Evolutionary conservation across 352 stramenopile species (phyloP).

Genomic region (Phytophthora uliginosa): DNA sequence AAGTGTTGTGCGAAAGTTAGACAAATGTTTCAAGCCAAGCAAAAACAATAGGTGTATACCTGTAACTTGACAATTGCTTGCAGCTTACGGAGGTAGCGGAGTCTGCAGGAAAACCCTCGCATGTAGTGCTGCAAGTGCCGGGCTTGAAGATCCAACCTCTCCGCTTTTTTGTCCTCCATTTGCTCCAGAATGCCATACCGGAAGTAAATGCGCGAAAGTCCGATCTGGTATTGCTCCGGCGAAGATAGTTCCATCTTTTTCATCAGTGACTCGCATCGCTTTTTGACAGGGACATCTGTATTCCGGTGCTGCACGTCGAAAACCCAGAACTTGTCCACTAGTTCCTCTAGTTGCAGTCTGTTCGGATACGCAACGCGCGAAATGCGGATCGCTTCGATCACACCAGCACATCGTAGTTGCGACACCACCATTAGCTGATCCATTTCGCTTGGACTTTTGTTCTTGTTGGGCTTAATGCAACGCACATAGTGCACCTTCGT

Average conservation of each 20-base stretch:
- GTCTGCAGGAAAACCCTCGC: slow-evolving; percentile 67
- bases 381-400: slow-evolving; percentile 99
- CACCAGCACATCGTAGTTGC: slow-evolving; percentile 97
- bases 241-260: slow-evolving; percentile 68
- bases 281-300: slow-evolving; percentile 49
- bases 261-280: slow-evolving; percentile 70
- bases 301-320: slow-evolving; percentile 58
- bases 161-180: slow-evolving; percentile 78
- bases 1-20: slow-evolving; percentile 11
- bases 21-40: slow-evolving; percentile 7
- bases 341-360: slow-evolving; percentile 90
- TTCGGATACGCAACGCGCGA: slow-evolving; percentile 98
- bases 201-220: slow-evolving; percentile 85
- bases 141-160: slow-evolving; percentile 67
- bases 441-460: slow-evolving; percentile 91
- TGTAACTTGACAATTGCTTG: slow-evolving; percentile 84
- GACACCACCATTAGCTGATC: slow-evolving; percentile 95
- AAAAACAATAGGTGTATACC: slow-evolving; percentile 31
- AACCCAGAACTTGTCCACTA: slow-evolving; percentile 86
- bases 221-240: slow-evolving; percentile 83
- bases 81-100: slow-evolving; percentile 73
- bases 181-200: slow-evolving; percentile 81
- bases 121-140: slow-evolving; percentile 80
- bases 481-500: slow-evolving; percentile 99
- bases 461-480: slow-evolving; percentile 99